A percentile compares a stretch with the other conserved stretches of the same genome.
These are phyloP conservation scores for Penicillium sumatraense DNA, from an alignment of 2,329 filamentous ascomycete genomes.

Conservation along the genomic window DNA sequence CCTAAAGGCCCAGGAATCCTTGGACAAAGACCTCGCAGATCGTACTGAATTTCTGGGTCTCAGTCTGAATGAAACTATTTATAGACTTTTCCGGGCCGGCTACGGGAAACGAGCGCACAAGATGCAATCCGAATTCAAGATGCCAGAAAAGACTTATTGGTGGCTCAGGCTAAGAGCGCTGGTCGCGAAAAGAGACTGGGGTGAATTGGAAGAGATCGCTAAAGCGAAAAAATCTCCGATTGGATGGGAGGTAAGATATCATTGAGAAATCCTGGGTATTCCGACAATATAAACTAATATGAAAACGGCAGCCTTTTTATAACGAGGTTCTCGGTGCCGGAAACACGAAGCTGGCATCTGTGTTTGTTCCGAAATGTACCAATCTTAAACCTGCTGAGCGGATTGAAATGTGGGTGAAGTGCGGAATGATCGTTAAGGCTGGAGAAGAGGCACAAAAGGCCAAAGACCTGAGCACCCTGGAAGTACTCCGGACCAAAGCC, in stretches of 20 bases:
- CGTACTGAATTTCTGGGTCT: slow-evolving; percentile 73
- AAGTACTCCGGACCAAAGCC: slow-evolving; percentile 73
- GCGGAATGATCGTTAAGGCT: slow-evolving; percentile 84
- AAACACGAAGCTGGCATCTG: slow-evolving; percentile 80
- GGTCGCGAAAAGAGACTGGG: slow-evolving; percentile 89
- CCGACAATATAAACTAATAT: slow-evolving; percentile 35
- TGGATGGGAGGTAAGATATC: slow-evolving; percentile 81
- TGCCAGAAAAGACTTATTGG: slow-evolving; percentile 87
- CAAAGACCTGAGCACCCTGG: slow-evolving; percentile 77
- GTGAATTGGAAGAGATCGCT: slow-evolving; percentile 83
- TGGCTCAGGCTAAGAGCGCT: slow-evolving; percentile 86
- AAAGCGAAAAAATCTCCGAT: slow-evolving; percentile 82
- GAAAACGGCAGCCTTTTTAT: slow-evolving; percentile 75
- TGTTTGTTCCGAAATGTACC: slow-evolving; percentile 88
- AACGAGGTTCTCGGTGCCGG: slow-evolving; percentile 86
- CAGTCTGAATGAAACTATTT: slow-evolving; percentile 88
- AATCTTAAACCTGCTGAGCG: slow-evolving; percentile 69
- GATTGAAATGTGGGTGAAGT: slow-evolving; percentile 95
- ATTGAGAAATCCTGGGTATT: slow-evolving; percentile 9
- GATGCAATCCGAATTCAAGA: slow-evolving; percentile 88
- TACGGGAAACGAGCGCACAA: slow-evolving; percentile 86
- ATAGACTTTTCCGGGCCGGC: slow-evolving; percentile 80
- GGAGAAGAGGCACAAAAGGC: slow-evolving; percentile 87
- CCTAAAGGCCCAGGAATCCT: slow-evolving; percentile 80
- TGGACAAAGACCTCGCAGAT: slow-evolving; percentile 79